Base-by-base conservation (phyloP, 331 rosid genomes). In the Quercus lobata region DNA sequence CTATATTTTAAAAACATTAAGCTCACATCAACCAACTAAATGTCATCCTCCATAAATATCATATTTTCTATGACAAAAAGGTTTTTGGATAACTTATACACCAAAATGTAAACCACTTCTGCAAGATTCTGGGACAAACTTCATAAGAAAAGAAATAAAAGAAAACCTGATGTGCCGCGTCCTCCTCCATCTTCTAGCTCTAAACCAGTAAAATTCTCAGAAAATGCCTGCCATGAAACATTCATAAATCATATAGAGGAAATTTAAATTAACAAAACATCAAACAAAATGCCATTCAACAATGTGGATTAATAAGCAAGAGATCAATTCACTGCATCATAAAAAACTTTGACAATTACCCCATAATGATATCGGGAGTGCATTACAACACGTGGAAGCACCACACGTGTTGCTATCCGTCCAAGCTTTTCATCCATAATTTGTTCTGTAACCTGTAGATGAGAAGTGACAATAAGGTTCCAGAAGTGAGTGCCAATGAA, bases 151-250 rank as follows among this genome's bases (percentile, higher is more conserved):
- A 76, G 53, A 56, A 58, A 74, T 53, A 2, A 18, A 52, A 62
- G 68, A 53, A 81, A 83, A 94, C 98, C 97, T 91, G 99, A 96
- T 81, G 99, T 96, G 69, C 99, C 98, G 1, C 99, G 97, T 52
- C 99, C 99, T 78, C 99, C 99, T 73, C 99, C 98, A 78, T 96
- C 99, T 89, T 96, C 99, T 76, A 96, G 91, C 88, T 96, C 99
- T 83, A 96, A 89, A 79, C 99, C 98, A 73, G 97, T 88, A 83
- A 96, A 96, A 83, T 93, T 91, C 79, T 82, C 87, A 5, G 99
- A 93, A 84, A 90, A 96, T 4, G 97, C 97, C 99, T 96, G 90
- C 79, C 86, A 85, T 70, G 75, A 62, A 74, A 65, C 44, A 77
- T 41, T 72, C 74, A 65, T 80, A 14, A 75, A 81, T 62, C 73